Conservation (phyloP, 768 basidiomycete species). For the Panaeolus papilionaceus region DNA sequence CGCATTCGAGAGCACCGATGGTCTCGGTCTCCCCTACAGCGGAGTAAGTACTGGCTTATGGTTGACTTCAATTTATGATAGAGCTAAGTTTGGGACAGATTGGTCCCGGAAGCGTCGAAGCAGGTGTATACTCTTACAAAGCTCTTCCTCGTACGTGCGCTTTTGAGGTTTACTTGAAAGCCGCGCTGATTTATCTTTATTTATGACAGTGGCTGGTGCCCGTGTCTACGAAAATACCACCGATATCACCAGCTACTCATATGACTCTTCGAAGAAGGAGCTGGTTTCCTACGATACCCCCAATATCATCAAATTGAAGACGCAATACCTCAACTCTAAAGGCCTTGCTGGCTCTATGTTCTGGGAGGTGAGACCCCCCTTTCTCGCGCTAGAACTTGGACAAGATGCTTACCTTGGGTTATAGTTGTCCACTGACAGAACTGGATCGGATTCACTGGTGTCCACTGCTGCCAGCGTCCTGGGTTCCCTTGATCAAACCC, state of each 20-base stretch:
- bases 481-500: slow-evolving; percentile 63
- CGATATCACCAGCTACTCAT: slow-evolving; percentile 81
- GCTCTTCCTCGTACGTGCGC: slow-evolving; percentile 58
- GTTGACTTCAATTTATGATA: background rate
- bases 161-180: slow-evolving; percentile 7
- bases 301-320: slow-evolving; percentile 67
- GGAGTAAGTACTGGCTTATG: slow-evolving; percentile 51
- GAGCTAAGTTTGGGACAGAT: slow-evolving; percentile 43
- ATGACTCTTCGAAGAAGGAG: slow-evolving; percentile 68
- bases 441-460: slow-evolving; percentile 64
- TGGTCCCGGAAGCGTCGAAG: slow-evolving; percentile 74
- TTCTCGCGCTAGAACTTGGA: slow-evolving; percentile 14
- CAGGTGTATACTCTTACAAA: slow-evolving; percentile 81
- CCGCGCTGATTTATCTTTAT: slow-evolving; percentile 8
- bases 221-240: slow-evolving; percentile 69
- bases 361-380: slow-evolving; percentile 58
- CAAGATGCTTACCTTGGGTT: background rate
- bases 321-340: slow-evolving; percentile 65
- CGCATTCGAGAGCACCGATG: slow-evolving; percentile 73
- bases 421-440: slow-evolving; percentile 65
- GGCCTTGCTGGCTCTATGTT: slow-evolving; percentile 76
- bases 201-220: slow-evolving; percentile 50
- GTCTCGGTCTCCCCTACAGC: slow-evolving; percentile 70
- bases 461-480: slow-evolving; percentile 51
- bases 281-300: slow-evolving; percentile 83